phyloP scores from a whole-genome alignment of 768 basidiomycete genomes.

The Aureoboletus auriporus region DNA sequence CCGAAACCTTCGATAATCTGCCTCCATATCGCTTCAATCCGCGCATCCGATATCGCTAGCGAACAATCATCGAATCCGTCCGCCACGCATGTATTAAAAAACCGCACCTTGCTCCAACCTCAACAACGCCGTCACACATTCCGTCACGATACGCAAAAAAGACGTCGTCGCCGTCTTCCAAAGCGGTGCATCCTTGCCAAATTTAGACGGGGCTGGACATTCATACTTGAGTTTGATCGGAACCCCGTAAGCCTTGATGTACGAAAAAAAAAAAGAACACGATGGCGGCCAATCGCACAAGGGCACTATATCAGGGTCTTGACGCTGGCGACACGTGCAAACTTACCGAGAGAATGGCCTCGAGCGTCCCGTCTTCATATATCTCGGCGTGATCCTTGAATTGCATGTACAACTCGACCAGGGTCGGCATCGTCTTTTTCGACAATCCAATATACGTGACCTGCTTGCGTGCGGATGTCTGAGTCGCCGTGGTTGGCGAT shows the following conservation, averaged over 20 bases:
- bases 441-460: conserved; percentile 88
- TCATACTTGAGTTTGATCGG: conserved; percentile 95
- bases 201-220: conserved; percentile 85
- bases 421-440: conserved; percentile 81
- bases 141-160: conserved; percentile 72
- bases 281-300: no score
- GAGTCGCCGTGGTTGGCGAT: conserved; percentile 8
- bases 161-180: conserved; percentile 93
- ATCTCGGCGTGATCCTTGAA: conserved; percentile 60
- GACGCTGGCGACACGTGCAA: not conserved
- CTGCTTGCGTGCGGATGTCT: conserved; percentile 45
- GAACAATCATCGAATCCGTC: not conserved
- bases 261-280: no score
- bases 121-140: conserved; percentile 53
- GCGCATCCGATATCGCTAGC: conserved; percentile 54
- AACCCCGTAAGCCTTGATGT: conserved; percentile 71
- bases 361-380: conserved; percentile 80
- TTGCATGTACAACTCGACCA: conserved; percentile 71
- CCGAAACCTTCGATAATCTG: conserved; percentile 78
- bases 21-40: conserved; percentile 81
- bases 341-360: conserved; percentile 73
- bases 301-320: not conserved
- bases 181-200: conserved; percentile 79
- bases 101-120: conserved; percentile 47
- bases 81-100: not conserved